phyloP scores from a whole-genome alignment of 176 grass and related monocot genomes.

The Lolium multiflorum region DNA sequence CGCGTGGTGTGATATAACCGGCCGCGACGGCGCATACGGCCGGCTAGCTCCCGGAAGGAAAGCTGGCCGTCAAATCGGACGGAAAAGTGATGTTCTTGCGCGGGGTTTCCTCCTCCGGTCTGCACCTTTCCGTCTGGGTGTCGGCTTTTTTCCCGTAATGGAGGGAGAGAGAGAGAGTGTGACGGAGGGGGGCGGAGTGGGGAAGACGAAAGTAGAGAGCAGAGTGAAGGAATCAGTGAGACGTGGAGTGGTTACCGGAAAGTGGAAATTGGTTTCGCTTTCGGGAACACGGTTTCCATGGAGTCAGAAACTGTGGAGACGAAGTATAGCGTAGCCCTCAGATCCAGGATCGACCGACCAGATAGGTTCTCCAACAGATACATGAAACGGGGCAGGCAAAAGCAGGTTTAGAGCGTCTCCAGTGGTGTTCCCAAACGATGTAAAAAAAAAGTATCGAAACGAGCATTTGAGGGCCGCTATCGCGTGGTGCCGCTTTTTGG shows the following conservation, averaged over 20 bases:
- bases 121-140: conserved; percentile 49
- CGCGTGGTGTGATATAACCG: conserved; percentile 42
- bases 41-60: neutral
- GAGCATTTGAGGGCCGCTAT: too few species aligned
- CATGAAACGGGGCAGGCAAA: too few species aligned
- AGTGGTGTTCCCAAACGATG: too few species aligned
- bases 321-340: too few species aligned
- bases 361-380: too few species aligned
- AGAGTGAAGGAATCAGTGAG: neutral
- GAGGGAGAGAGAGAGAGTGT: neutral
- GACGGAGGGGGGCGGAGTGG: neutral
- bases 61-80: conserved; percentile 48
- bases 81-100: conserved; percentile 49
- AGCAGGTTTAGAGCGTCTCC: too few species aligned
- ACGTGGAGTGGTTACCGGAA: neutral
- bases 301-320: too few species aligned
- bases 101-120: neutral
- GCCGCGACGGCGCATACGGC: conserved; percentile 26
- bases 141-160: conserved; percentile 50
- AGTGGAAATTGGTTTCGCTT: too few species aligned
- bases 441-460: too few species aligned
- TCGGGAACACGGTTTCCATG: too few species aligned
- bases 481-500: too few species aligned
- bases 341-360: too few species aligned
- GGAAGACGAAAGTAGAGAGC: conserved; percentile 23